Evolutionary conservation across 306 rosid genomes (phyloP).

Genomic region (Prunus kanzakura): DNA sequence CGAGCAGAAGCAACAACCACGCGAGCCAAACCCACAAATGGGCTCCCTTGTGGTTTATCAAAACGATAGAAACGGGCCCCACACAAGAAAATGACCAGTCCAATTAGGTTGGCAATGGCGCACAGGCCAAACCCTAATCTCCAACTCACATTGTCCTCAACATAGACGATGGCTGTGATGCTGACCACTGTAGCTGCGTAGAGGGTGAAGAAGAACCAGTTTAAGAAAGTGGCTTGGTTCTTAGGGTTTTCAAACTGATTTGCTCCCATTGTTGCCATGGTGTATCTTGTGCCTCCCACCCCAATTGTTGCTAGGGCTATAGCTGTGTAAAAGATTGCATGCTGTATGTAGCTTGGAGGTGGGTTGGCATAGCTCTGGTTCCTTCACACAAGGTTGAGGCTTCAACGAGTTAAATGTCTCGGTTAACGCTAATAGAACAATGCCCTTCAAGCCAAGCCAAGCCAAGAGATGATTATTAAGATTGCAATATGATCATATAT

Average conservation of each 20-base stretch:
- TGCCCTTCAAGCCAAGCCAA: conserved; percentile 30
- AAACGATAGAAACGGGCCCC: conserved; percentile 37
- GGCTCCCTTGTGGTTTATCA: conserved; percentile 35
- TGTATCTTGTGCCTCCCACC: conserved; percentile 50
- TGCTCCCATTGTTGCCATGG: conserved; percentile 49
- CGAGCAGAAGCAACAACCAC: conserved; percentile 39
- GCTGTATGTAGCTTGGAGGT: conserved; percentile 37
- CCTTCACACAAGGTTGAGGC: conserved; percentile 30
- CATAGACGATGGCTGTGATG: conserved; percentile 32
- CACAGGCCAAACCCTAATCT: conserved; percentile 42
- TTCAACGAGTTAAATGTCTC: conserved; percentile 26
- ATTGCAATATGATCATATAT: neutral
- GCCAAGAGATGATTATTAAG: neutral
- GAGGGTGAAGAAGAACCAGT: conserved; percentile 42
- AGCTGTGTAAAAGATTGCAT: conserved; percentile 28
- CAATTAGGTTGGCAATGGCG: conserved; percentile 23
- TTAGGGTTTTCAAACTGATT: conserved; percentile 39
- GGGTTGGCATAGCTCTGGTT: conserved; percentile 30
- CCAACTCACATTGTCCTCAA: conserved; percentile 47
- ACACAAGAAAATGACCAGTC: conserved; percentile 17
- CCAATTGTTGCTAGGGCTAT: conserved; percentile 33
- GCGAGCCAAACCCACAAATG: conserved; percentile 27
- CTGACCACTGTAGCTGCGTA: conserved; percentile 17
- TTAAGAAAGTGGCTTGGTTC: conserved; percentile 34
- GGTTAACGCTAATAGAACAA: conserved; percentile 19